Conservation (phyloP, 1,284 basidiomycete species). For the Pseudozyma pruni region DNA sequence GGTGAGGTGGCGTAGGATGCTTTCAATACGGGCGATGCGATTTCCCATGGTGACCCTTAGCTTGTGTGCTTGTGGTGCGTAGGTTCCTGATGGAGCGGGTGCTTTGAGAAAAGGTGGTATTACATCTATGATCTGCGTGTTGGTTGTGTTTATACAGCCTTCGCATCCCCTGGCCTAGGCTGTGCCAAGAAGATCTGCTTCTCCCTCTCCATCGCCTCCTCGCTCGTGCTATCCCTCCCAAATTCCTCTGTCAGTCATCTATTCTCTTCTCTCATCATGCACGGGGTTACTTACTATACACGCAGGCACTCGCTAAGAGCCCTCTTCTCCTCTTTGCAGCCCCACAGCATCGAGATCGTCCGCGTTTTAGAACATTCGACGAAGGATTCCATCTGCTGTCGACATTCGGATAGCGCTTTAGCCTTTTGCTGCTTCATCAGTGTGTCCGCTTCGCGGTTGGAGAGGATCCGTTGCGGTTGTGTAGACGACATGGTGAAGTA, state of each 20-base stretch:
- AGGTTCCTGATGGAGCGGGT: too few relatives aligned
- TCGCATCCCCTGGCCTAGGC: constrained; percentile 5
- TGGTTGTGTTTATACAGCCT: constrained; percentile 4
- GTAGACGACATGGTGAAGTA: constrained; percentile 9
- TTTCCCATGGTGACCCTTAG: too few relatives aligned
- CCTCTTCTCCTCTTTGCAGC: constrained; percentile 25
- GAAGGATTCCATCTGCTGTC: constrained; percentile 39
- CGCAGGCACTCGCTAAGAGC: constrained; percentile 27
- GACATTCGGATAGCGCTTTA: constrained; percentile 29
- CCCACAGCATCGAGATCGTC: constrained; percentile 42
- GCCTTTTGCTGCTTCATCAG: constrained; percentile 44
- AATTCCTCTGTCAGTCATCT: constrained; percentile 1
- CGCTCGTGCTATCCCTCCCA: constrained; percentile 30
- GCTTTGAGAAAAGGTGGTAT: too few relatives aligned
- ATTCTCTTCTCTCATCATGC: too few relatives aligned
- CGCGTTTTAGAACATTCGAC: constrained; percentile 38
- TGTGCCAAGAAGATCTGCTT: constrained; percentile 24
- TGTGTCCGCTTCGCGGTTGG: constrained; percentile 39
- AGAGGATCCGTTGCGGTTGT: constrained; percentile 21
- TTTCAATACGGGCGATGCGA: too few relatives aligned
- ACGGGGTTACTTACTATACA: constrained; percentile 28
- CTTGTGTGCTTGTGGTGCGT: constrained; percentile 4
- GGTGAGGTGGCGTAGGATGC: background rate
- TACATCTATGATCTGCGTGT: too few relatives aligned
- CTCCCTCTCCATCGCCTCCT: constrained; percentile 36